Base-by-base conservation (phyloP, 2,329 filamentous ascomycete genomes). In the Pyricularia grisea region DNA sequence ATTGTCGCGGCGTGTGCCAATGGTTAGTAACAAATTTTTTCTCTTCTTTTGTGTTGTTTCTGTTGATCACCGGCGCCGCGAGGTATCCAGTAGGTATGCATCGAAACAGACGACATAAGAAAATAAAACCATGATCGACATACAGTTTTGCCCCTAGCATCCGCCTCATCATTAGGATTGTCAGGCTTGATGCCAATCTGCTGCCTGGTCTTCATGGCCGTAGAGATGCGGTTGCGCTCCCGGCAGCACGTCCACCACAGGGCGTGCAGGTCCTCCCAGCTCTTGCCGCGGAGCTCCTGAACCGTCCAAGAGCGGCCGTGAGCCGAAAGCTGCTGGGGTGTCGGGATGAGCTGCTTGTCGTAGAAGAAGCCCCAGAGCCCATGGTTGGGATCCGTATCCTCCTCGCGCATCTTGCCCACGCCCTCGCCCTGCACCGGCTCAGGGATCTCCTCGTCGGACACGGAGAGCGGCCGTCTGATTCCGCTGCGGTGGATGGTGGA, bases 181-280 rank as follows among this genome's bases (percentile, higher is more conserved):
- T 50, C 17, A 1, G 5, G 5, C 1, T 20, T n/a, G 42, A 50
- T 50, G 42, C 20, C 42, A 9, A 50, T 76, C 73, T 90, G 86
- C 33, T 82, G 76, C 74, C 92, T 85, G 82, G 97, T 93, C 69
- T 84, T 79, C 68, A 84, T 84, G 73, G 90, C 89, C 33, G 96
- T 98, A n/a, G 88, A 85, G 74, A 98, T 87, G 73, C 92, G 87
- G 80, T 99, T 99, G 75, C 92, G 85, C 82, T 99, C 95, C 81
- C 92, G 93, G 70, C 91, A 86, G 78, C 95, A 98, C 69, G 93
- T 87, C 93, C 94, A 99, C 93, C 94, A 99, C 76, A 99, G 84
- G 71, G 85, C 83, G 79, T 98, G 94, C 74, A 99, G 81, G 78
- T 98, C 94, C 71, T 97, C 92, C 92, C 93, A 99, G 72, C 90